Percentiles rank a stretch among this genome's conserved stretches.
Evolutionary conservation across 768 basidiomycete genomes (phyloP).

Genomic region (Xerocomellus amylosporus): DNA sequence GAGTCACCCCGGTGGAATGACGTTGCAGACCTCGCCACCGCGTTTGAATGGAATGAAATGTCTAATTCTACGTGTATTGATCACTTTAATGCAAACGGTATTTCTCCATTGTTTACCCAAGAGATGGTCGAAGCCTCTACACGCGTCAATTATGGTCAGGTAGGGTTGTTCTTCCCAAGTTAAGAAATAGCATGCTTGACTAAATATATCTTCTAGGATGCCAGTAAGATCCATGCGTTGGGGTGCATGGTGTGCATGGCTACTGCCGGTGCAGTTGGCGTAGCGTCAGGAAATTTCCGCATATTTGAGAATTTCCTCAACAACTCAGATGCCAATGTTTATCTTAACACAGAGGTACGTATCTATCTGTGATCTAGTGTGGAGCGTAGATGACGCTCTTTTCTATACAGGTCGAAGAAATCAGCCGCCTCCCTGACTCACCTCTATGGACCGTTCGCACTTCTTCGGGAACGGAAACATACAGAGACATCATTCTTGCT

Average conservation of each 20-base stretch:
- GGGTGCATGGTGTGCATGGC: slow-evolving; percentile 73
- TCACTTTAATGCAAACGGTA: slow-evolving; percentile 52
- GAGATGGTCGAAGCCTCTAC: slow-evolving; percentile 82
- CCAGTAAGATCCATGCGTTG: slow-evolving; percentile 70
- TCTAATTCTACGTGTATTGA: slow-evolving; percentile 52
- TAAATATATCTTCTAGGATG: slow-evolving; percentile 44
- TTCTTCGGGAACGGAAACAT: slow-evolving; percentile 45
- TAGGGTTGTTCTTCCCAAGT: slow-evolving; percentile 22
- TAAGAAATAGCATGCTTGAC: neutral
- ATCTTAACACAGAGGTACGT: slow-evolving; percentile 65
- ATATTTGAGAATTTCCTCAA: slow-evolving; percentile 82
- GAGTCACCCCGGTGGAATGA: slow-evolving; percentile 60
- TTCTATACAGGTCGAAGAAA: slow-evolving; percentile 47
- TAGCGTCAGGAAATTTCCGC: slow-evolving; percentile 79
- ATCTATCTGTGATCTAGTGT: neutral
- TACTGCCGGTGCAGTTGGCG: slow-evolving; percentile 58
- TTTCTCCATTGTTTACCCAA: slow-evolving; percentile 55
- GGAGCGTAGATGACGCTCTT: neutral
- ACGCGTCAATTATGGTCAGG: slow-evolving; percentile 83
- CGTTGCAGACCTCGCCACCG: slow-evolving; percentile 53
- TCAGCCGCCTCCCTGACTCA: slow-evolving; percentile 44
- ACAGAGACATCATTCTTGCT: slow-evolving; percentile 79
- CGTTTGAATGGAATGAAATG: slow-evolving; percentile 49
- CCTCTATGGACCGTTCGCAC: slow-evolving; percentile 55
- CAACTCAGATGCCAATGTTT: slow-evolving; percentile 63